These are phyloP conservation scores for Eremothecium cymbalariae DNA, from an alignment of 1,139 yeast species.

Conservation along the genomic window DNA sequence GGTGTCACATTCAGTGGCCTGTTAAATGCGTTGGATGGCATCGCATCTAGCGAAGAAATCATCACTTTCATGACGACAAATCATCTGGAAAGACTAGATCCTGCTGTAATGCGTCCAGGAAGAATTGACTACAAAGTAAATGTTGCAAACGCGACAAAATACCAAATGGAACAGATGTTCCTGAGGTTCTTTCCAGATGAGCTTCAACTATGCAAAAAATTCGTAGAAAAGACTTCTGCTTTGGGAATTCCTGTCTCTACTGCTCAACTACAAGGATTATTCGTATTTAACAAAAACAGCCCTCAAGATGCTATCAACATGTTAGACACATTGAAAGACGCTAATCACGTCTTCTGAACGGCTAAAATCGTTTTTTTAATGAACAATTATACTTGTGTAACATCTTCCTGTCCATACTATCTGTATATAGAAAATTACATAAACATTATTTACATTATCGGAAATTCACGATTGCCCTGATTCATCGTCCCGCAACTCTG, in stretches of 20 bases:
- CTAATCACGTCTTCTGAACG: slow-evolving; percentile 28
- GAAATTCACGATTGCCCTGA: no score
- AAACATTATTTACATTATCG: no score
- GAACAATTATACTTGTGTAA: no score
- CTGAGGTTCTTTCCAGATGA: slow-evolving; percentile 74
- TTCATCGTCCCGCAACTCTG: no score
- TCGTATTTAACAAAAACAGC: slow-evolving; percentile 82
- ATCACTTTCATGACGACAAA: slow-evolving; percentile 97
- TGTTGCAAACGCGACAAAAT: slow-evolving; percentile 75
- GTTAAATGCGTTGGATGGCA: slow-evolving; percentile 91
- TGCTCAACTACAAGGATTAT: slow-evolving; percentile 91
- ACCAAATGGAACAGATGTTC: slow-evolving; percentile 79
- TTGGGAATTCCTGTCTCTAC: slow-evolving; percentile 66
- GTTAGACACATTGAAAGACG: slow-evolving; percentile 42
- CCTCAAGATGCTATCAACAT: slow-evolving; percentile 70
- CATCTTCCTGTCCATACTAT: no score
- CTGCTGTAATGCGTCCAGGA: slow-evolving; percentile 82
- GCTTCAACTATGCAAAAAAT: slow-evolving; percentile 49
- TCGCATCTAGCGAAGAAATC: slow-evolving; percentile 96
- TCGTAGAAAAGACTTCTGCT: slow-evolving; percentile 45
- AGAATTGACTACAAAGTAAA: slow-evolving; percentile 79
- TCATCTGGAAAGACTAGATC: slow-evolving; percentile 88
- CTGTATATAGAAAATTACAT: no score
- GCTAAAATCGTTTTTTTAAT: no score
- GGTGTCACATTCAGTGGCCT: slow-evolving; percentile 95